Conservation (phyloP, 2,329 filamentous ascomycete genomes). For the Epicoccum nigrum region DNA sequence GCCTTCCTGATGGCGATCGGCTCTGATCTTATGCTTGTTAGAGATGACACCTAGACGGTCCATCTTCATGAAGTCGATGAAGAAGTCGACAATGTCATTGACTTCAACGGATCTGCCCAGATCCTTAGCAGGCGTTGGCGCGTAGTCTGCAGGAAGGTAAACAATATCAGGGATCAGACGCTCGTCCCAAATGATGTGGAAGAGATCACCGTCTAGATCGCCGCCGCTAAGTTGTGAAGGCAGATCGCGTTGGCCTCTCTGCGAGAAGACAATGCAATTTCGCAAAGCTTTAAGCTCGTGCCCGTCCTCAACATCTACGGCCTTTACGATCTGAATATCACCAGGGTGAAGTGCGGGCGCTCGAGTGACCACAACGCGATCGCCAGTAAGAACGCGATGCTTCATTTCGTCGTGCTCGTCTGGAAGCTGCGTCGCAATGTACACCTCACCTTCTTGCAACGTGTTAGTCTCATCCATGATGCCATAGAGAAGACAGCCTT, state of each 20-base stretch:
- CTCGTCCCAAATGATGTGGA: slow-evolving; percentile 77
- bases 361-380: slow-evolving; percentile 70
- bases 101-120: slow-evolving; percentile 65
- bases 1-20: slow-evolving; percentile 44
- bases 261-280: slow-evolving; percentile 82
- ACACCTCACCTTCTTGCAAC: slow-evolving; percentile 71
- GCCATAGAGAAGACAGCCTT: slow-evolving; percentile 79
- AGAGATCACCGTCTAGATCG: slow-evolving; percentile 83
- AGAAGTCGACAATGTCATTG: slow-evolving; percentile 78
- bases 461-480: slow-evolving; percentile 81
- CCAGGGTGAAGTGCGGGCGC: slow-evolving; percentile 82
- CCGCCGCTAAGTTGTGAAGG: slow-evolving; percentile 81
- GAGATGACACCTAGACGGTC: slow-evolving; percentile 53
- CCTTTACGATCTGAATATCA: slow-evolving; percentile 72
- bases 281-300: slow-evolving; percentile 67
- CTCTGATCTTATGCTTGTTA: slow-evolving; percentile 50
- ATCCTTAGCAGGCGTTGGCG: slow-evolving; percentile 60
- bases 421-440: slow-evolving; percentile 62
- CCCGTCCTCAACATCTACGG: slow-evolving; percentile 62
- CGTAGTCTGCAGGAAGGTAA: slow-evolving; percentile 70
- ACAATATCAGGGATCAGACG: slow-evolving; percentile 52
- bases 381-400: slow-evolving; percentile 19
- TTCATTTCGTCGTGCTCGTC: slow-evolving; percentile 28
- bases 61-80: slow-evolving; percentile 62
- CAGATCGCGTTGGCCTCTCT: slow-evolving; percentile 72